phyloP scores from a whole-genome alignment of 2,329 filamentous ascomycete species.

The Arthrinium puccinioides region DNA sequence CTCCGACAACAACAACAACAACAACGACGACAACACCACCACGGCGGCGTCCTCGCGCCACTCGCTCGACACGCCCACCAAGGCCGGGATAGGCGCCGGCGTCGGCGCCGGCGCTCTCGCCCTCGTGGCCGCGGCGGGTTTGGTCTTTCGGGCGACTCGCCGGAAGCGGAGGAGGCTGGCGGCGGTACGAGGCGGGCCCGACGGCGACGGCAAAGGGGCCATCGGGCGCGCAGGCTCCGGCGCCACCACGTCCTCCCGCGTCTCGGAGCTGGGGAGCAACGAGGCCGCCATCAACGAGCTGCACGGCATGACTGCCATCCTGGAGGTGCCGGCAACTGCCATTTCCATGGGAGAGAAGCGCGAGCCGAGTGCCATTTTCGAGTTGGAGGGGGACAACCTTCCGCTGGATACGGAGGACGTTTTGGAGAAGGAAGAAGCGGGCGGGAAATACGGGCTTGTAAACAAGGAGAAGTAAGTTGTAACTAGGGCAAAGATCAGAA shows the following conservation, averaged over 20 bases:
- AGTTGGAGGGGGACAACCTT: conserved; percentile 2
- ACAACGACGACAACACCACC: too few species aligned
- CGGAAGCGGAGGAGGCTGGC: neutral
- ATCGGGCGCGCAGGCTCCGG: neutral
- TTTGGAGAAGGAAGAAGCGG: too few species aligned
- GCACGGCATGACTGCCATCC: neutral
- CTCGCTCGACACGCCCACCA: neutral
- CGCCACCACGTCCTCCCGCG: neutral
- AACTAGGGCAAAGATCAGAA: too few species aligned
- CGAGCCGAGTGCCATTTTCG: conserved; percentile 1
- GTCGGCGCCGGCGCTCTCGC: neutral
- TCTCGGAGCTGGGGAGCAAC: neutral
- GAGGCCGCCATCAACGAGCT: neutral
- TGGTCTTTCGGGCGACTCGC: neutral
- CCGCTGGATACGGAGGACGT: too few species aligned
- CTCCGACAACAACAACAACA: neutral
- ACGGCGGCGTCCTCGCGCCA: neutral
- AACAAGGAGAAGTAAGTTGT: too few species aligned
- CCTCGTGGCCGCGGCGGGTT: neutral
- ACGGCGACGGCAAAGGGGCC: neutral
- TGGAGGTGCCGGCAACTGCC: conserved; percentile 1
- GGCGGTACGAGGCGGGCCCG: neutral
- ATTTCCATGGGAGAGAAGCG: neutral
- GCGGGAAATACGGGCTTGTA: too few species aligned
- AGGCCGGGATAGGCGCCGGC: conserved; percentile 1